Base-by-base conservation (phyloP, 2,329 filamentous ascomycete genomes). In the Fusarium tupiense region DNA sequence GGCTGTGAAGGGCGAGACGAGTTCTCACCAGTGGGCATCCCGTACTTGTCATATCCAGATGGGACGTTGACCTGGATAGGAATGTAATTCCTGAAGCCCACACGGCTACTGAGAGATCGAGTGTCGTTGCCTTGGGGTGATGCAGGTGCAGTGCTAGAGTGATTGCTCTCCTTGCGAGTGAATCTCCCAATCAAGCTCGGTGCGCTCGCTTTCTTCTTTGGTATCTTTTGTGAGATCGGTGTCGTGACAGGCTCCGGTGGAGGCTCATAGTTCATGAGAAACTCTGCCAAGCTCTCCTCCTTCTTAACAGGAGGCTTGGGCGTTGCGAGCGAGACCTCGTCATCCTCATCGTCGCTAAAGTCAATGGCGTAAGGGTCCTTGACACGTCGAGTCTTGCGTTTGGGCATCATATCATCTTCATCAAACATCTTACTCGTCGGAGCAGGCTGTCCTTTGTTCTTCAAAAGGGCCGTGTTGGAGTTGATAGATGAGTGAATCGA, bases 341-440 rank as follows among this genome's bases (percentile, higher is more conserved):
- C 85, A 11, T 91, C 88, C 24, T 89, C 78, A 4, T 91, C 86
- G 64, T 94, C 92, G 76, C 91, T 93, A 37, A 91, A 86, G 79
- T 98, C 95, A 72, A 98, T 94, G n/a, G 95, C 94, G 75, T 98
- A 98, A 0, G 96, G 96, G 78, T 99, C 96, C 64, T 90, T 93
- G 59, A 95, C 90, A 35, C 94, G 91, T 52, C 92, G 90, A 50
- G 92, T 93, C 79, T 93, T 97, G 61, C 93, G 90, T 76, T 90
- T 89, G 10, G 94, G 92, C 80, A 91, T 88, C 78, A 86, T 86
- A 56, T 88, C 85, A 4, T 86, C 86, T 6, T 88, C 86, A 35
- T 86, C 86, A 70, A 87, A 85, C 60, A 83, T 81, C 58, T 82
- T 84, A 54, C 78, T 80, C 47, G 81, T 59, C 14, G 77, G 64